Base-by-base conservation (phyloP, 208 protist species). In the Crithidia expoeki region DNA sequence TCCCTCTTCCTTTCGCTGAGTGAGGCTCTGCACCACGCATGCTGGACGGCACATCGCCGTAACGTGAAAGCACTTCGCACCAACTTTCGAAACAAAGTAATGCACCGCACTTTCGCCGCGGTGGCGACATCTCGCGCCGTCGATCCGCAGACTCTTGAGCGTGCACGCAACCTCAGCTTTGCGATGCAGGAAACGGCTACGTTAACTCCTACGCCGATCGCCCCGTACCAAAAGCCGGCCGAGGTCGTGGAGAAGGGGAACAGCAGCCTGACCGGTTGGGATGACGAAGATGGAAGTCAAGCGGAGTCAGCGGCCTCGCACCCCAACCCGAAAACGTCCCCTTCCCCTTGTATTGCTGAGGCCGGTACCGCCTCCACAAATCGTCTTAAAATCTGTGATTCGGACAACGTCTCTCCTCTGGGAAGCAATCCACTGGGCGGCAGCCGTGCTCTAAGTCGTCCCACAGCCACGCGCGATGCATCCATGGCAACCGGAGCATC, bases 1-100 rank as follows among this genome's bases (percentile, higher is more conserved):
- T 83, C 79, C 14, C 27, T 40, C 0, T 81, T 86, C n/a, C 64
- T 86, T n/a, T 40, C 60, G 6, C 62, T 90, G 19, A 81, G 76
- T 52, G 21, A 23, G 2, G 71, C 74, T 11, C 50, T 86, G 25
- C 75, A 82, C 50, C 58, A 66, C 25, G 65, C 62, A 16, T 91
- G 81, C 53, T 58, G 36, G 51, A 58, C 28, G 2, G 74, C 66
- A 11, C 79, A 90, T 42, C 47, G 50, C 11, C 65, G 75, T 28
- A 68, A 84, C 53, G 68, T 80, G 23, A 49, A 70, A 49, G 79
- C 76, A 5, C 56, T 90, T 50, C 73, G 79, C 21, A 28, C 44
- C 7, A 23, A 77, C 40, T 83, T 83, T 49, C 68, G 51, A 2
- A 21, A 47, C 16, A 56, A 63, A 33, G 70, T 86, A 21, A 67